A percentile compares a stretch with the other conserved stretches of the same genome.
These are phyloP conservation scores for Penicillium psychrofluorescens DNA, from an alignment of 495 filamentous ascomycete genomes.

Conservation along the genomic window DNA sequence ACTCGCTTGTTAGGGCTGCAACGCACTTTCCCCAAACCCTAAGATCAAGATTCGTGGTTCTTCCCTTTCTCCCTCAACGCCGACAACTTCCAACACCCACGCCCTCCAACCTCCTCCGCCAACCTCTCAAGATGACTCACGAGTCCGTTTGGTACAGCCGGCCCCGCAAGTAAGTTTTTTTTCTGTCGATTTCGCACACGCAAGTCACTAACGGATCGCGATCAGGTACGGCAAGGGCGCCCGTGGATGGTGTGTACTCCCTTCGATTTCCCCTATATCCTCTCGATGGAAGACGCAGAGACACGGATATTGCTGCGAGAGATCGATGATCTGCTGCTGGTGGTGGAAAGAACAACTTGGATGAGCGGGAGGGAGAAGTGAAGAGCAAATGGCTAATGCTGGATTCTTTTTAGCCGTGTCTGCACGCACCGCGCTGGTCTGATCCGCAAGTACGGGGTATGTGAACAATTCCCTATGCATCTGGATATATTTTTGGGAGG, in stretches of 20 bases:
- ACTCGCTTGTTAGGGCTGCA: slow-evolving; percentile 27
- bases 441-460: slow-evolving; percentile 97
- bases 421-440: slow-evolving; percentile 92
- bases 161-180: slow-evolving; percentile 66
- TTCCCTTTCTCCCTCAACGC: slow-evolving; percentile 29
- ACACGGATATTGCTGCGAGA: background rate
- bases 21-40: slow-evolving; percentile 28
- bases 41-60: slow-evolving; percentile 1
- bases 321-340: slow-evolving; percentile 4
- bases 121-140: slow-evolving; percentile 80
- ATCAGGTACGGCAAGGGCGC: slow-evolving; percentile 78
- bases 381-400: slow-evolving; percentile 18
- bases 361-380: background rate
- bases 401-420: slow-evolving; percentile 64
- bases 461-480: slow-evolving; percentile 25
- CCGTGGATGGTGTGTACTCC: slow-evolving; percentile 65
- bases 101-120: slow-evolving; percentile 29
- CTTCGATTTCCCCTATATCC: slow-evolving; percentile 1
- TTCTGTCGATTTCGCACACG: slow-evolving; percentile 1
- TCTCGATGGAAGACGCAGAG: slow-evolving; percentile 6
- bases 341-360: background rate
- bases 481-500: background rate
- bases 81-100: slow-evolving; percentile 29
- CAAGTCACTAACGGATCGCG: slow-evolving; percentile 1
- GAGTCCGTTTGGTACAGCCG: slow-evolving; percentile 99